Conservation (phyloP, 2,329 filamentous ascomycete species). For the Pestalotiopsis sp. region DNA sequence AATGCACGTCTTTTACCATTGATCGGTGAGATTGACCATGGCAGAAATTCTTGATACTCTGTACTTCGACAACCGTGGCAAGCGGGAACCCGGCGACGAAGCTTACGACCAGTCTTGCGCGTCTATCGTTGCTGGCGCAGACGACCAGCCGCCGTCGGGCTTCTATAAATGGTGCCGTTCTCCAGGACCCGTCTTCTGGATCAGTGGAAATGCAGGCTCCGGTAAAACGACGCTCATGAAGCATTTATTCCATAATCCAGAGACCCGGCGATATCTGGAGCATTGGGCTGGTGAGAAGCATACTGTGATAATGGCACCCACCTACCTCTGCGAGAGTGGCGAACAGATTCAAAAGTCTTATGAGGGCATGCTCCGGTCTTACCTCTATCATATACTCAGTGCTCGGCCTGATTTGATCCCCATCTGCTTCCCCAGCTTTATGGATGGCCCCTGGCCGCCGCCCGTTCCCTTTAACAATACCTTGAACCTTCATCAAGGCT, state of each 20-base stretch:
- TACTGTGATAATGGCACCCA: slow-evolving; percentile 9
- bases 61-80: slow-evolving; percentile 13
- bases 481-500: slow-evolving; percentile 4
- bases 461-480: slow-evolving; percentile 4
- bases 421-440: slow-evolving; percentile 12
- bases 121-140: slow-evolving; percentile 3
- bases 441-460: slow-evolving; percentile 5
- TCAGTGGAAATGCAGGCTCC: slow-evolving; percentile 23
- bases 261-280: slow-evolving; percentile 1
- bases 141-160: not conserved
- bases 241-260: slow-evolving; percentile 5
- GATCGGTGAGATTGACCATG: not conserved
- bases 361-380: slow-evolving; percentile 10
- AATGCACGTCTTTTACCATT: too few species aligned
- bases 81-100: slow-evolving; percentile 4
- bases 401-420: slow-evolving; percentile 14
- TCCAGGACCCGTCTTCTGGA: slow-evolving; percentile 19
- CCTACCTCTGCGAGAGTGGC: slow-evolving; percentile 14
- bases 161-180: slow-evolving; percentile 16
- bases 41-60: slow-evolving; percentile 14
- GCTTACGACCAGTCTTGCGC: slow-evolving; percentile 11
- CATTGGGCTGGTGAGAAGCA: slow-evolving; percentile 12
- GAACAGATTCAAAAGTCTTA: slow-evolving; percentile 14
- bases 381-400: slow-evolving; percentile 14
- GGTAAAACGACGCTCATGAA: slow-evolving; percentile 24